Evolutionary conservation across 345 rosid species (phyloP), one percentile per base, ranked within the genome.

Genomic region (Barbarea vulgaris): DNA sequence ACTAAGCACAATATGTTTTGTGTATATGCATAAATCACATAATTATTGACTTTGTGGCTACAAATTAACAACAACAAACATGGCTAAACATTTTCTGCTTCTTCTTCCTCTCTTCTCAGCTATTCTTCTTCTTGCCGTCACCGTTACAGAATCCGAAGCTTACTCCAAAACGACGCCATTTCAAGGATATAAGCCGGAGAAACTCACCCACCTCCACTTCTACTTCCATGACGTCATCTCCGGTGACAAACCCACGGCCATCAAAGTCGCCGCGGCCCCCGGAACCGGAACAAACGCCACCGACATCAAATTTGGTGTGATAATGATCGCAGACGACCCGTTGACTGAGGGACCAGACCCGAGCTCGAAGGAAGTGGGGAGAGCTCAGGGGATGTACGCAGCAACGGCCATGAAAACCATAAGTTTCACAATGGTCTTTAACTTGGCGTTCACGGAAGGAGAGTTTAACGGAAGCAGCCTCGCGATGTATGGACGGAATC

Each of bases 401-500:
- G 61, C 70, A 0, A 80, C 88, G 1, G 78, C 83, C 11, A 88
- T 65, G 63, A 11, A 58, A 7, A 84, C 70, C 4, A 0, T 78
- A 3, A 77, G 84, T 12, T 65, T 88, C 10, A 54, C 86, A 5
- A 83, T 85, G 89, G 86, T 78, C 9, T 73, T 82, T 77, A 85
- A 85, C 78, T 81, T 86, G 11, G 85, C 47, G 25, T 88, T 88
- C 83, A 73, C 75, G 7, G 83, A 82, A 62, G 93, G 90, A 22
- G 80, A 85, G 81, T 87, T 78, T 70, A 88, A 87, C 1, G 93
- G 91, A 1, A 88, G 93, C 80, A 81, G 67, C 46, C 66, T 84
- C 0, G 73, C 86, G 12, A 44, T 88, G 62, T 79, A 82, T 19
- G 93, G 90, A 17, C 70, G 85, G 72, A 87, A 87, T 78, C 1